Evolutionary conservation across 2,329 filamentous ascomycete species (phyloP).

Genomic region (Pseudocercospora crystallina): DNA sequence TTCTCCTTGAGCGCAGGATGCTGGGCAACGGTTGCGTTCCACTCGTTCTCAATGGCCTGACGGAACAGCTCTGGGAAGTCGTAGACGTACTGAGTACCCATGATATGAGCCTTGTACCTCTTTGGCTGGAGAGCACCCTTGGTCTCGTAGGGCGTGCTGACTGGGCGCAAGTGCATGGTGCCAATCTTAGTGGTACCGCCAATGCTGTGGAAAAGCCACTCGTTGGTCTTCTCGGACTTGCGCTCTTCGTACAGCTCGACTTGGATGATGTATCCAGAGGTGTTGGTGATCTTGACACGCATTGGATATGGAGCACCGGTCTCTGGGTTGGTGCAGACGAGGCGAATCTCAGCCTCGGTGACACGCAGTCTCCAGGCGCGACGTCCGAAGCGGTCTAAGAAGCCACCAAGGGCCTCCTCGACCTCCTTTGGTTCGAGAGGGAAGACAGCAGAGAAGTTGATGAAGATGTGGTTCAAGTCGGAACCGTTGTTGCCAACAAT

Average conservation of each 20-base stretch:
- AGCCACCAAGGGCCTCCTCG: slow-evolving; percentile 87
- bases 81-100: slow-evolving; percentile 99
- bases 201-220: slow-evolving; percentile 98
- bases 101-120: slow-evolving; percentile 97
- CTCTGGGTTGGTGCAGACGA: slow-evolving; percentile 87
- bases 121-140: slow-evolving; percentile 99
- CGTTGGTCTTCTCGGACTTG: slow-evolving; percentile 89
- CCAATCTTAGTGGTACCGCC: slow-evolving; percentile 93
- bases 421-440: slow-evolving; percentile 85
- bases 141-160: slow-evolving; percentile 89
- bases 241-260: slow-evolving; percentile 97
- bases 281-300: slow-evolving; percentile 96
- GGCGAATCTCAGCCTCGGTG: slow-evolving; percentile 95
- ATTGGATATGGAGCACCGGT: slow-evolving; percentile 87
- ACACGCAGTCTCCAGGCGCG: slow-evolving; percentile 96
- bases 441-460: slow-evolving; percentile 98
- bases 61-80: slow-evolving; percentile 99
- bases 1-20: slow-evolving; percentile 73
- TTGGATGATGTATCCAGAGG: slow-evolving; percentile 94
- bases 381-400: slow-evolving; percentile 93
- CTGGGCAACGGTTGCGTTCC: slow-evolving; percentile 72
- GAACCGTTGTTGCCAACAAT: slow-evolving; percentile 99
- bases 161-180: slow-evolving; percentile 87
- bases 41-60: slow-evolving; percentile 94
- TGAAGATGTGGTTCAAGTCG: slow-evolving; percentile 99